phyloP scores from a whole-genome alignment of 108 stramenopile genomes.

The Skeletonema tropicum region DNA sequence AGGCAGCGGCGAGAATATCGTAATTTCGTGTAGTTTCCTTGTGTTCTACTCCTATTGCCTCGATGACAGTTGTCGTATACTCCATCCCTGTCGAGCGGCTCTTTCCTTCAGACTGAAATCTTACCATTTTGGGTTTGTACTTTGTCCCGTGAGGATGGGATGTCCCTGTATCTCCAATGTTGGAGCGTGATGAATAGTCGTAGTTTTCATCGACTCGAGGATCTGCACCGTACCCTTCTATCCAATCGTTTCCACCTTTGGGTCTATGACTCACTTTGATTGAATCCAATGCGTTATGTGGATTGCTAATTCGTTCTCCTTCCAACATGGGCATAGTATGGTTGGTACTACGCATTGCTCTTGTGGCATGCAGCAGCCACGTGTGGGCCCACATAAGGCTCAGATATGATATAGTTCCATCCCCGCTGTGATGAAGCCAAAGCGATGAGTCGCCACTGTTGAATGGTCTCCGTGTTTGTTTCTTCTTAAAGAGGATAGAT shows the following conservation, averaged over 20 bases:
- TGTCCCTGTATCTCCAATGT: constrained; percentile 67
- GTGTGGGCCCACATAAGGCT: constrained; percentile 83
- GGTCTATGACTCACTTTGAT: constrained; percentile 79
- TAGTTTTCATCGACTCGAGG: constrained; percentile 34
- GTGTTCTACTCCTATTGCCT: constrained; percentile 89
- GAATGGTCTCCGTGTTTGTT: constrained; percentile 45
- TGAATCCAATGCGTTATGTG: constrained; percentile 67
- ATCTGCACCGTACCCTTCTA: constrained; percentile 66
- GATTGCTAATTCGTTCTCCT: constrained; percentile 46
- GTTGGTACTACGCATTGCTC: constrained; percentile 60
- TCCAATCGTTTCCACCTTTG: constrained; percentile 77
- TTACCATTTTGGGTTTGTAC: constrained; percentile 85
- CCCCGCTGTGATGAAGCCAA: constrained; percentile 69
- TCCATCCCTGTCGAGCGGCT: constrained; percentile 80
- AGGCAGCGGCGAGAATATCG: constrained; percentile 86
- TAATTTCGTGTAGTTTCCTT: constrained; percentile 92
- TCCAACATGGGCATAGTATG: constrained; percentile 41
- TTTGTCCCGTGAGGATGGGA: constrained; percentile 85
- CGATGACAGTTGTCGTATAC: constrained; percentile 86
- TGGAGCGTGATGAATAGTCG: constrained; percentile 27
- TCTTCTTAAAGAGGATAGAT: constrained; percentile 61
- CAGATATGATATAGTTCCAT: constrained; percentile 88
- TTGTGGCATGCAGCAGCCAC: constrained; percentile 84
- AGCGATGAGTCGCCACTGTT: constrained; percentile 23
- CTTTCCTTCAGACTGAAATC: constrained; percentile 69